Conservation (phyloP, 2,329 filamentous ascomycete species). For the Phialocephala subalpina region DNA sequence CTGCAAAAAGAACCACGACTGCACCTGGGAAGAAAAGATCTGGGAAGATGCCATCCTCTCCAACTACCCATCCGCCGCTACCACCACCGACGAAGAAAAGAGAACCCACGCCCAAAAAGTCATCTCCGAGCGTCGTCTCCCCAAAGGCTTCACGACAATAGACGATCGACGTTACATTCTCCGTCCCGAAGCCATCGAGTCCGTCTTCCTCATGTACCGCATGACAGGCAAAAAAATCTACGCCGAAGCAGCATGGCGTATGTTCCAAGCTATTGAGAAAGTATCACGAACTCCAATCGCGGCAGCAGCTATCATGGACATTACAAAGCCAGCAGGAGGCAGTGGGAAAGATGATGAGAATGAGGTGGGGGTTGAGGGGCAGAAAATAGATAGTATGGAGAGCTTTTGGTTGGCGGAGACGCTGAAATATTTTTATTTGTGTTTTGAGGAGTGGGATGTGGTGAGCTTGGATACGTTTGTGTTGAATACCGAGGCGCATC, state of each 20-base stretch:
- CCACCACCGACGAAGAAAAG: slow-evolving; percentile 40
- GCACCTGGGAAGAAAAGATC: slow-evolving; percentile 52
- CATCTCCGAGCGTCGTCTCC: slow-evolving; percentile 29
- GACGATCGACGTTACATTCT: slow-evolving; percentile 55
- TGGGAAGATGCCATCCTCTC: slow-evolving; percentile 50
- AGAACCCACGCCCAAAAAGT: slow-evolving; percentile 21
- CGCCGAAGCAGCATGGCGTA: slow-evolving; percentile 56
- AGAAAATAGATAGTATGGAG: slow-evolving; percentile 62
- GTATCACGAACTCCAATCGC: slow-evolving; percentile 52
- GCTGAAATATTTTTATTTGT: slow-evolving; percentile 69
- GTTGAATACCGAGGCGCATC: slow-evolving; percentile 47
- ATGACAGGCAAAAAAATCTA: slow-evolving; percentile 43
- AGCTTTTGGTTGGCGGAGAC: slow-evolving; percentile 71
- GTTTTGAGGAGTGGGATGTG: slow-evolving; percentile 54
- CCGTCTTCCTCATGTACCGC: slow-evolving; percentile 66
- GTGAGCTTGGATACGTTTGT: slow-evolving; percentile 70
- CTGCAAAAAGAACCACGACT: slow-evolving; percentile 34
- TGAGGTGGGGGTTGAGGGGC: slow-evolving; percentile 16
- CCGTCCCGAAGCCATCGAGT: slow-evolving; percentile 72
- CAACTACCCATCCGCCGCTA: slow-evolving; percentile 60
- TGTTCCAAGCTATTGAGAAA: slow-evolving; percentile 56
- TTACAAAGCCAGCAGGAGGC: slow-evolving; percentile 47
- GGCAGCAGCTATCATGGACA: slow-evolving; percentile 52
- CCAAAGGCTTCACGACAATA: slow-evolving; percentile 35
- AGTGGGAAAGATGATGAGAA: slow-evolving; percentile 44